Evolutionary conservation across 2,329 filamentous ascomycete species (phyloP).

Genomic region (Colletotrichum sublineola): DNA sequence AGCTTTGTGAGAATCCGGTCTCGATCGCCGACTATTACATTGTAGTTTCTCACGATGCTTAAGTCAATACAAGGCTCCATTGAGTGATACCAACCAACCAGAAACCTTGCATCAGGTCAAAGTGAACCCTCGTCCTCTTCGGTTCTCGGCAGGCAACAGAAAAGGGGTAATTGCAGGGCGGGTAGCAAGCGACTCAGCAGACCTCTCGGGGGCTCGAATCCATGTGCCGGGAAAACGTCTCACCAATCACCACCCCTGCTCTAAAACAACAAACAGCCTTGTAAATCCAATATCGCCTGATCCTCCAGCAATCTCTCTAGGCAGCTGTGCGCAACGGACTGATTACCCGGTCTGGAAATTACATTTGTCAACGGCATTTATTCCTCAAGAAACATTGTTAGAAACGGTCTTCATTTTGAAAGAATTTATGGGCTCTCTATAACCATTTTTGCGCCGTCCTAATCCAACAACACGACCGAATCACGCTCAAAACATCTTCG

Average conservation of each 20-base stretch:
- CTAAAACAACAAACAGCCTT: too few species aligned
- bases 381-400: background rate
- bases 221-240: background rate
- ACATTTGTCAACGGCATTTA: background rate
- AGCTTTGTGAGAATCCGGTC: background rate
- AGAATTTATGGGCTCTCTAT: background rate
- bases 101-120: too few species aligned
- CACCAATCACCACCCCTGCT: background rate
- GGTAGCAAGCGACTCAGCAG: background rate
- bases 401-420: background rate
- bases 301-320: background rate
- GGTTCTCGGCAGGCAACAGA: background rate
- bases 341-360: too few species aligned
- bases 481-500: background rate
- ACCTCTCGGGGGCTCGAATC: background rate
- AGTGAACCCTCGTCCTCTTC: too few species aligned
- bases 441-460: background rate
- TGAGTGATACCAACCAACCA: too few species aligned
- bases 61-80: too few species aligned
- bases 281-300: background rate
- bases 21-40: background rate
- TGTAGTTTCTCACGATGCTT: too few species aligned
- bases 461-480: background rate
- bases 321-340: background rate
- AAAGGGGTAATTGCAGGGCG: background rate